phyloP scores from a whole-genome alignment of 1,284 basidiomycete species.

The Stygiomarasmius scandens region DNA sequence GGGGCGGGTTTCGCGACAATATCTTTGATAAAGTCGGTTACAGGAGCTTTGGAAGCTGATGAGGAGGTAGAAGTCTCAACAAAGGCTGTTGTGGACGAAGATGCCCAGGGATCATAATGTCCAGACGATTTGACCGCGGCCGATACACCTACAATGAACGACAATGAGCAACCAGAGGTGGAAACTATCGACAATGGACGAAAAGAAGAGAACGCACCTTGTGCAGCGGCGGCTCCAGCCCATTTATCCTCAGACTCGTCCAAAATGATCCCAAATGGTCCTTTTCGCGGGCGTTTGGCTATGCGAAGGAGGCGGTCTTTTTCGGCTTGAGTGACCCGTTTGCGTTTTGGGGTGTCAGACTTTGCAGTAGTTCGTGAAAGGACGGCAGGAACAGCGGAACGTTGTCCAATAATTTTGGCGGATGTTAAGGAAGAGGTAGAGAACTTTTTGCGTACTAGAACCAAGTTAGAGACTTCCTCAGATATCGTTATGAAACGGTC shows the following conservation, averaged over 20 bases:
- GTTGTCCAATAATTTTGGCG: slow-evolving; percentile 80
- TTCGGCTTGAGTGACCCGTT: slow-evolving; percentile 56
- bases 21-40: slow-evolving; percentile 8
- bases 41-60: slow-evolving; percentile 1
- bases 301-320: slow-evolving; percentile 77
- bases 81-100: slow-evolving; percentile 1
- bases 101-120: slow-evolving; percentile 73
- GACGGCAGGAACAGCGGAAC: slow-evolving; percentile 86
- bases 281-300: slow-evolving; percentile 67
- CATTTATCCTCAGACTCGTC: slow-evolving; percentile 55
- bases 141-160: slow-evolving; percentile 51
- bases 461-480: background rate
- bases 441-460: slow-evolving; percentile 57
- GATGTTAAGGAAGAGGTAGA: slow-evolving; percentile 73
- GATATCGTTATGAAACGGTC: too few relatives aligned
- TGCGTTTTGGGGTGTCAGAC: slow-evolving; percentile 29
- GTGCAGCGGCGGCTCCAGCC: slow-evolving; percentile 11
- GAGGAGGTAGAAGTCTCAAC: background rate
- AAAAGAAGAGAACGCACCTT: slow-evolving; percentile 2
- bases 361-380: slow-evolving; percentile 49
- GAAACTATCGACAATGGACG: background rate
- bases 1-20: background rate
- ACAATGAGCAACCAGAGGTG: too few relatives aligned
- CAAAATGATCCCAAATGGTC: slow-evolving; percentile 70
- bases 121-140: slow-evolving; percentile 75